These are phyloP conservation scores for Chalaropsis ovoidea DNA, from an alignment of 2,329 filamentous ascomycete species.

Conservation along the genomic window DNA sequence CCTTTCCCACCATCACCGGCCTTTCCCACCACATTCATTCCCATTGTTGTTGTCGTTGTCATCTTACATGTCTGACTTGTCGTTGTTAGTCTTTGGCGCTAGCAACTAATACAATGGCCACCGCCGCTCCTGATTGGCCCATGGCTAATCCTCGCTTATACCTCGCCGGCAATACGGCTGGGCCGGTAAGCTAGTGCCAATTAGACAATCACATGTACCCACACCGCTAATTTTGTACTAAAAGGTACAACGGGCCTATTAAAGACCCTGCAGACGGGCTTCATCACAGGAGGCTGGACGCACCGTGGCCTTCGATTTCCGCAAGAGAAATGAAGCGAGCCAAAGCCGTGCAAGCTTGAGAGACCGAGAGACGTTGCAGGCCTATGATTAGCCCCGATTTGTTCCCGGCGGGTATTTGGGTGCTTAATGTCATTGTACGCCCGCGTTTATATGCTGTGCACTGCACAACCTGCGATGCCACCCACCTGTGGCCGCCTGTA, in stretches of 20 bases:
- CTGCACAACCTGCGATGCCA: too few species aligned
- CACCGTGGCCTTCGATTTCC: neutral
- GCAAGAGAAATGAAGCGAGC: neutral
- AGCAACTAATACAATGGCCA: neutral
- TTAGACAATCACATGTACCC: neutral
- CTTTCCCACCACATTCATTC: neutral
- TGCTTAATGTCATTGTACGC: neutral
- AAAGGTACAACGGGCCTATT: neutral
- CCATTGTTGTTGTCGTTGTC: neutral
- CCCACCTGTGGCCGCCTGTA: too few species aligned
- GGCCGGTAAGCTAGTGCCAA: neutral
- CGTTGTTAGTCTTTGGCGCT: neutral
- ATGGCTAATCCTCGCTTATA: slow-evolving; percentile 1
- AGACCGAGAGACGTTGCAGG: neutral
- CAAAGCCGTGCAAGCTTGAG: neutral
- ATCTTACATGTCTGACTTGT: slow-evolving; percentile 6
- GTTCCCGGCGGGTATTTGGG: neutral
- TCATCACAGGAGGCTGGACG: neutral
- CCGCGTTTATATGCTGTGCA: too few species aligned
- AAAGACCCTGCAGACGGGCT: neutral
- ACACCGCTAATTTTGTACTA: neutral
- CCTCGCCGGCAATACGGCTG: neutral
- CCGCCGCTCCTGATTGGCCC: neutral
- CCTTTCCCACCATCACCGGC: too few species aligned
- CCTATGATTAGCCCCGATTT: neutral